Conservation (phyloP, 2,329 filamentous ascomycete genomes). For the Fusarium siculi region DNA sequence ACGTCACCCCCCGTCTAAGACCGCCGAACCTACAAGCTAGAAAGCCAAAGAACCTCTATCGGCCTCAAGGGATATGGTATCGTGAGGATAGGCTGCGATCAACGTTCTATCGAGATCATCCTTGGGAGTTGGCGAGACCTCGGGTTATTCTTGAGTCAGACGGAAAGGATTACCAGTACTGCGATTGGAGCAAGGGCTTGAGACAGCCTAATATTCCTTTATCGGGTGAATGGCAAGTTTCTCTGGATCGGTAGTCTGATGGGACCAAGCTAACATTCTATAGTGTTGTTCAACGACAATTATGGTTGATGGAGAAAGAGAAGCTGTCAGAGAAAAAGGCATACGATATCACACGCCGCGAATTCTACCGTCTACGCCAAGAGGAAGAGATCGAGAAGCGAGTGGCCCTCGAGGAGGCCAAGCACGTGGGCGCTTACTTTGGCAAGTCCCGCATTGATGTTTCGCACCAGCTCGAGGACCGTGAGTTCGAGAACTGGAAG, state of each 20-base stretch:
- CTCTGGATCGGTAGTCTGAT: neutral
- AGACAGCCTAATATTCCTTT: slow-evolving; percentile 79
- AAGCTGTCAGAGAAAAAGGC: slow-evolving; percentile 70
- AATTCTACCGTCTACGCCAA: slow-evolving; percentile 89
- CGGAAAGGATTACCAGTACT: slow-evolving; percentile 79
- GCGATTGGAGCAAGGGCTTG: slow-evolving; percentile 82
- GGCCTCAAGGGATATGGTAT: slow-evolving; percentile 80
- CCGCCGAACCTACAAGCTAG: slow-evolving; percentile 54
- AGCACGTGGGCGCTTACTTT: slow-evolving; percentile 87
- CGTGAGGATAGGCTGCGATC: slow-evolving; percentile 84
- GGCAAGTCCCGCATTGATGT: slow-evolving; percentile 80
- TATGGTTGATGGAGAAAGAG: slow-evolving; percentile 80
- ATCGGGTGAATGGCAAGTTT: slow-evolving; percentile 68
- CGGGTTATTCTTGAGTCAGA: slow-evolving; percentile 85
- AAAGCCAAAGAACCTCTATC: slow-evolving; percentile 79
- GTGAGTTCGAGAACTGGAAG: slow-evolving; percentile 86
- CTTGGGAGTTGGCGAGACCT: slow-evolving; percentile 94
- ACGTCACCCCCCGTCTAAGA: slow-evolving; percentile 60
- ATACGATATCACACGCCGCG: slow-evolving; percentile 87
- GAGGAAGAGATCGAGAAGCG: slow-evolving; percentile 83
- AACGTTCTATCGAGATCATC: slow-evolving; percentile 92
- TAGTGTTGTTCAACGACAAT: slow-evolving; percentile 92
- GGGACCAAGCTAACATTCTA: slow-evolving; percentile 26
- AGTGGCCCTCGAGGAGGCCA: slow-evolving; percentile 88
- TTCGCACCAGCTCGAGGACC: slow-evolving; percentile 84